Base-by-base conservation (phyloP, 345 rosid species). In the Syzygium grande region DNA sequence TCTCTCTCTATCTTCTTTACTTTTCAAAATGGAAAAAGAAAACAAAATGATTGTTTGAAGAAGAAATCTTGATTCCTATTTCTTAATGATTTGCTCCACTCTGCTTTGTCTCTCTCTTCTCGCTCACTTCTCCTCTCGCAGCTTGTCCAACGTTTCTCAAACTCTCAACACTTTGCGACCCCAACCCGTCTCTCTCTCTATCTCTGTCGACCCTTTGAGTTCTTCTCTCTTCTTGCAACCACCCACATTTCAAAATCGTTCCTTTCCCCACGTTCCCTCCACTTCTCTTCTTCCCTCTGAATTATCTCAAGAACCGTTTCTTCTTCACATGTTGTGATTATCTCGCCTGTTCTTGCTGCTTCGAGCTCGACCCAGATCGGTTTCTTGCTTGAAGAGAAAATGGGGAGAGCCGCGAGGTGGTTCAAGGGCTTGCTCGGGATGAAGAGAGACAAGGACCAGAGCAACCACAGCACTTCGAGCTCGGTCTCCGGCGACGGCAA, bases 361-460 rank as follows among this genome's bases (percentile, higher is more conserved):
- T 49, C 34, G 10, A 68, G 79, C 87, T 59, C 51, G 53, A 49
- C 87, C 87, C 53, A 59, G 19, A 59, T 85, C 41, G 59, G 16
- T 79, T 87, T 87, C 25, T 87, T 53, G 84, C 84, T 29, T 53
- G 14, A 73, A 73, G 53, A 53, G 16, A 73, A 90, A 68, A 96
- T 97, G 98, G 98, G 98, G 0, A 95, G 90, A 89, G 95, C 94
- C 49, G 46, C 92, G 6, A 94, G 95, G 88, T 97, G 99, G 97
- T 89, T 96, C 25, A 97, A 93, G 90, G 91, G 98, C 23, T 84
- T 97, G 52, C 89, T 97, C 79, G 94, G 99, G 7, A 89, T 88
- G 89, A 95, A 93, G 91, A 95, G 92, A 87, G 93, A 89, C 56
- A 95, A 85, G 79, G 91, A 87, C 85, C 84, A 51, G 49, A 52